These are phyloP conservation scores for Phascolomyces articulosus DNA, from an alignment of 371 early-diverging fungal species.

Conservation along the genomic window DNA sequence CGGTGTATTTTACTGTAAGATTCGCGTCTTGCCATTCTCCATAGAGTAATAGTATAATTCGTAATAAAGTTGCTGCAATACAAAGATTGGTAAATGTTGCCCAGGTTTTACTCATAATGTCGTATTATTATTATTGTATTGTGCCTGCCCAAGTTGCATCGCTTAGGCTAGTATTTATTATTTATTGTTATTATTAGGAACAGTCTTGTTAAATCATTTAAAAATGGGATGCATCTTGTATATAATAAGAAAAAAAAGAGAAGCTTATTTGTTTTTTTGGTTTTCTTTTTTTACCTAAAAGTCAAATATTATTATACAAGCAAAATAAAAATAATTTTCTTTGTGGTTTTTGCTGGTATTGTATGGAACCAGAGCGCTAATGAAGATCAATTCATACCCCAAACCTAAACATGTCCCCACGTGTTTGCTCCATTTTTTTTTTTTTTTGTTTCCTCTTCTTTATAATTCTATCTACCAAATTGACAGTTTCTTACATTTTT, in stretches of 20 bases:
- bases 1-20: constrained; percentile 92
- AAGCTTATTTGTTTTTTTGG: too few species aligned
- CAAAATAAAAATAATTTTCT: neutral
- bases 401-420: too few species aligned
- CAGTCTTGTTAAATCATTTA: too few species aligned
- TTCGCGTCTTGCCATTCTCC: constrained; percentile 87
- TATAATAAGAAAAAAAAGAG: too few species aligned
- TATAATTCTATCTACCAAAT: too few species aligned
- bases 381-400: too few species aligned
- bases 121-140: neutral
- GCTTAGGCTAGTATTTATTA: constrained; percentile 1
- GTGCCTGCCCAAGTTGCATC: neutral
- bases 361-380: neutral
- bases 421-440: too few species aligned
- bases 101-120: constrained; percentile 11
- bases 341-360: neutral
- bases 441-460: too few species aligned
- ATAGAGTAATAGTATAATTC: constrained; percentile 71
- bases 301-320: too few species aligned
- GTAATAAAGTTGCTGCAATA: constrained; percentile 53
- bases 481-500: too few species aligned
- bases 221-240: too few species aligned
- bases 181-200: neutral
- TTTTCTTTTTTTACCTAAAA: too few species aligned
- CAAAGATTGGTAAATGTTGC: constrained; percentile 28